These are phyloP conservation scores for Ustilago curta DNA, from an alignment of 1,284 basidiomycete species.

Conservation along the genomic window DNA sequence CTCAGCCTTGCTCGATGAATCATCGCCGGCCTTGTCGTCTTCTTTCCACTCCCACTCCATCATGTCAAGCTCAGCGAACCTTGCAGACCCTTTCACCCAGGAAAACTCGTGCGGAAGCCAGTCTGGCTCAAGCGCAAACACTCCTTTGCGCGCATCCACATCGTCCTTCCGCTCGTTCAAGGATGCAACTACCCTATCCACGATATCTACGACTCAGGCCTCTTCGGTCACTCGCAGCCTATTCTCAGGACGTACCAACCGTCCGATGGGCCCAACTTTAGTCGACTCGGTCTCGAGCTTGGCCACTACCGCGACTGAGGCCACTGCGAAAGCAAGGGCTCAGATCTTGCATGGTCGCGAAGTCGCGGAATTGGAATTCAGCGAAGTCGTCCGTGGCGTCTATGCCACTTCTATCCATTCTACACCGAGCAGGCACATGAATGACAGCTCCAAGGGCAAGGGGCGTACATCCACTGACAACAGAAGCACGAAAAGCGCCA, in stretches of 20 bases:
- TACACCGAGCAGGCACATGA: not conserved
- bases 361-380: conserved; percentile 63
- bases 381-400: conserved; percentile 54
- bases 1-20: not conserved
- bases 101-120: conserved; percentile 6
- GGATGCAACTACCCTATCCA: no score
- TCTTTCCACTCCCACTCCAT: conserved; percentile 28
- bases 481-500: not conserved
- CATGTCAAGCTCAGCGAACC: conserved; percentile 49
- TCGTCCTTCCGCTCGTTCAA: no score
- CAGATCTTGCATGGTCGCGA: conserved; percentile 39
- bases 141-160: no score
- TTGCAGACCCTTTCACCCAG: conserved; percentile 49
- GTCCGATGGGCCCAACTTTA: conserved; percentile 8
- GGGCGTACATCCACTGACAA: conserved; percentile 9
- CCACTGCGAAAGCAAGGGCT: conserved; percentile 20
- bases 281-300: conserved; percentile 43
- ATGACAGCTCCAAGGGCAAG: conserved; percentile 17
- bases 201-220: not conserved
- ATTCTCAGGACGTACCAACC: conserved; percentile 13
- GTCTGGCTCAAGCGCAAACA: no score
- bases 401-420: conserved; percentile 38
- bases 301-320: conserved; percentile 30
- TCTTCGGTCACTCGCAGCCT: not conserved
- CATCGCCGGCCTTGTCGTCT: not conserved